Conservation (phyloP, 2,329 filamentous ascomycete genomes). For the Monascus ruber region DNA sequence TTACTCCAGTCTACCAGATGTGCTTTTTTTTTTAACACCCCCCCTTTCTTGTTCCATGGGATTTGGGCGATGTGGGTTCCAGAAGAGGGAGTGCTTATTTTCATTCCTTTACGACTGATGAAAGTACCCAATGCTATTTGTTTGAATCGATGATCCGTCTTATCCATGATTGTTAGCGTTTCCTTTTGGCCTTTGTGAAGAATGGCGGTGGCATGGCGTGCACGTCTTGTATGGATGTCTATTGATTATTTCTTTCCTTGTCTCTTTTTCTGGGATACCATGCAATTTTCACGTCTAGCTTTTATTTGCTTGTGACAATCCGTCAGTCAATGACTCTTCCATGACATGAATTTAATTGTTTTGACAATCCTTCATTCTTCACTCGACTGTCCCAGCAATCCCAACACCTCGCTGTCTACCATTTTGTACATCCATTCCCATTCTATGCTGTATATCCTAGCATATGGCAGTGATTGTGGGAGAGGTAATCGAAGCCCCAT, state of each 20-base stretch:
- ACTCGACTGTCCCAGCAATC: constrained; percentile 19
- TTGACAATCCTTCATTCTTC: background rate
- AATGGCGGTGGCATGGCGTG: background rate
- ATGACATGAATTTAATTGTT: background rate
- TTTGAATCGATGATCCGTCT: too few species aligned
- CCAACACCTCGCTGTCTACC: constrained; percentile 21
- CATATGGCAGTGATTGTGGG: background rate
- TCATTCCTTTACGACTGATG: too few species aligned
- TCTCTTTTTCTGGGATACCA: constrained; percentile 1
- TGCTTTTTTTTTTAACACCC: constrained; percentile 1
- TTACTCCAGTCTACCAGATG: constrained; percentile 3
- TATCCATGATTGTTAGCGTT: background rate
- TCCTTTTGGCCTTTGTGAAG: background rate
- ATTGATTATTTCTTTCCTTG: constrained; percentile 8
- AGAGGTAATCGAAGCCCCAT: constrained; percentile 11
- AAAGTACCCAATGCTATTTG: too few species aligned
- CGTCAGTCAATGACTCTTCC: background rate
- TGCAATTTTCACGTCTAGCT: constrained; percentile 4
- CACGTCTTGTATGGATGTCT: constrained; percentile 4
- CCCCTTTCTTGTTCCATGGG: background rate
- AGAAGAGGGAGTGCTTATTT: too few species aligned
- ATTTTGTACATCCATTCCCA: constrained; percentile 32
- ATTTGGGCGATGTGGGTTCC: too few species aligned
- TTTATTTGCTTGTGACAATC: too few species aligned
- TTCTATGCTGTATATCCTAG: constrained; percentile 13